Percentiles rank a stretch among this genome's conserved stretches.
These are phyloP conservation scores for Emergomyces orientalis DNA, from an alignment of 2,329 filamentous ascomycete species.

Conservation along the genomic window DNA sequence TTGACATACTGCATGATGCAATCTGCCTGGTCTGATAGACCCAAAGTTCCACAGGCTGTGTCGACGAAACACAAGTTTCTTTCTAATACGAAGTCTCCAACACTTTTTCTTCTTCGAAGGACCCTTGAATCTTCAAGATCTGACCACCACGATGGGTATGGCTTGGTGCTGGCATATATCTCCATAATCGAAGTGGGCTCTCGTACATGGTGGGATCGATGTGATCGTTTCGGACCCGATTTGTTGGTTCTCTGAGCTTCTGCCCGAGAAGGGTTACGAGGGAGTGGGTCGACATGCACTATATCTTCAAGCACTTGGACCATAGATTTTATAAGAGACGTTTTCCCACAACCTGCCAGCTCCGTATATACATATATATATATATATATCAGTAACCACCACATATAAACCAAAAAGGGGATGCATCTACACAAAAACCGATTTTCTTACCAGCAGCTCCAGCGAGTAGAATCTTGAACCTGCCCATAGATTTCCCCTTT, in stretches of 20 bases:
- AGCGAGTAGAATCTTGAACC: conserved; percentile 79
- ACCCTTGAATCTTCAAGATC: conserved; percentile 59
- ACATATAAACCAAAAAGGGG: no score
- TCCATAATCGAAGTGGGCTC: conserved; percentile 45
- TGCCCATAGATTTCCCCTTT: conserved; percentile 71
- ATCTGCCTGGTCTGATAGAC: conserved; percentile 46
- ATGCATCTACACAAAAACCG: no score
- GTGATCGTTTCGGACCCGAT: conserved; percentile 9
- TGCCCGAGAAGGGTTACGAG: conserved; percentile 15
- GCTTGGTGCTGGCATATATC: conserved; percentile 68
- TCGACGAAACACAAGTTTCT: conserved; percentile 92
- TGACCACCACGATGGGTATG: conserved; percentile 85
- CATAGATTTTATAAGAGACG: conserved; percentile 78
- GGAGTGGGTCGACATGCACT: conserved; percentile 71
- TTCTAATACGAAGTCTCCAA: conserved; percentile 69
- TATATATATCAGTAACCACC: no score
- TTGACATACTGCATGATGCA: conserved; percentile 63
- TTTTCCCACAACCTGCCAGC: conserved; percentile 67
- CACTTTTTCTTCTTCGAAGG: conserved; percentile 57
- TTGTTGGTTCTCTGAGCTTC: conserved; percentile 12
- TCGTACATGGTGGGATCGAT: neutral
- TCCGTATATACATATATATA: neutral
- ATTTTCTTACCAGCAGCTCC: conserved; percentile 57
- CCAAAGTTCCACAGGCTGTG: conserved; percentile 54
- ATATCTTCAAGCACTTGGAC: conserved; percentile 83